A percentile compares a stretch with the other conserved stretches of the same genome.
Evolutionary conservation across 441 rosid genomes (phyloP).

Genomic region (Mallotus japonicus): DNA sequence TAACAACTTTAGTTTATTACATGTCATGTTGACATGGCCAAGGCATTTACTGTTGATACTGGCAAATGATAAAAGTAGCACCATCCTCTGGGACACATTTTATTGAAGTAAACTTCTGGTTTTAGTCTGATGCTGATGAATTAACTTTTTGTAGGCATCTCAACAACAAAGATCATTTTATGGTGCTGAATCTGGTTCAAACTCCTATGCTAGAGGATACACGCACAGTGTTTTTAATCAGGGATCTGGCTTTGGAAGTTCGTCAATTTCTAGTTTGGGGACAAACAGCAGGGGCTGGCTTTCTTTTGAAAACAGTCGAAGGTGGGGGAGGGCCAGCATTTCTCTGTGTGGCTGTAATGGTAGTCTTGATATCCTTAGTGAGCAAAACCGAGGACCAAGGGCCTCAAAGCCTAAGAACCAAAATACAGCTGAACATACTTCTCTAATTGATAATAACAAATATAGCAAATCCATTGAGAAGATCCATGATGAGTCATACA

Average conservation of each 20-base stretch:
- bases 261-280: constrained; percentile 39
- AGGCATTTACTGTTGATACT: neutral
- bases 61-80: neutral
- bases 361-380: constrained; percentile 53
- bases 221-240: constrained; percentile 42
- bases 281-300: constrained; percentile 43
- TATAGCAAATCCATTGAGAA: constrained; percentile 34
- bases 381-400: constrained; percentile 77
- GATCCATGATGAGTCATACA: constrained; percentile 42
- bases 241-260: constrained; percentile 39
- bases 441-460: constrained; percentile 39
- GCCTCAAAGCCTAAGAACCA: constrained; percentile 60
- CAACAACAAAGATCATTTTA: constrained; percentile 66
- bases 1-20: neutral
- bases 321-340: constrained; percentile 53
- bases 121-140: constrained; percentile 13
- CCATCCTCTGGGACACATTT: neutral
- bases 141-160: constrained; percentile 39
- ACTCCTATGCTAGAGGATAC: constrained; percentile 50
- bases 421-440: constrained; percentile 35
- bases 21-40: neutral
- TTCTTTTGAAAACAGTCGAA: constrained; percentile 49
- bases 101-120: neutral
- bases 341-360: constrained; percentile 48
- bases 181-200: constrained; percentile 49